A percentile compares a stretch with the other conserved stretches of the same genome.
phyloP scores from a whole-genome alignment of 2,329 filamentous ascomycete species.

The Huntiella savannae region DNA sequence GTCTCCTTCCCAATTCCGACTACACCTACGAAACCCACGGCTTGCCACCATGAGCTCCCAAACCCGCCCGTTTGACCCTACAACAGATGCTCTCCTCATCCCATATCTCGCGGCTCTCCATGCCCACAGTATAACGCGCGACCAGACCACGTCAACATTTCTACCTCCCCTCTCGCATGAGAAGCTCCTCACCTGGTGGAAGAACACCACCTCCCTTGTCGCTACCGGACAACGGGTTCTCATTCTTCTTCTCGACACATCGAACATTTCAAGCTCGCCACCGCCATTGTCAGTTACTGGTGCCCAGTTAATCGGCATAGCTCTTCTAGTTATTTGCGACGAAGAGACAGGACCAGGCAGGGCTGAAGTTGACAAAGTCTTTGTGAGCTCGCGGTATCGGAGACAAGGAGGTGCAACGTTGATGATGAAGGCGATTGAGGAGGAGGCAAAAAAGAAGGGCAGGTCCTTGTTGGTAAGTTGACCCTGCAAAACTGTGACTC shows the following conservation, averaged over 20 bases:
- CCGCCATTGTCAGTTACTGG: slow-evolving; percentile 20
- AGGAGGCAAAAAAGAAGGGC: slow-evolving; percentile 28
- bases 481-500: background rate
- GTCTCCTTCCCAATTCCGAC: background rate
- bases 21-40: background rate
- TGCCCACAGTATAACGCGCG: slow-evolving; percentile 36
- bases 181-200: slow-evolving; percentile 39
- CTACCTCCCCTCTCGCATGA: slow-evolving; percentile 37
- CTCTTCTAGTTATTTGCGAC: slow-evolving; percentile 31
- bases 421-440: slow-evolving; percentile 36
- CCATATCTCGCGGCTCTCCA: slow-evolving; percentile 39
- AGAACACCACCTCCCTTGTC: slow-evolving; percentile 29
- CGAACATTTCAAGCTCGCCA: slow-evolving; percentile 6
- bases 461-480: slow-evolving; percentile 33
- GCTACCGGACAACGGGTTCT: slow-evolving; percentile 28
- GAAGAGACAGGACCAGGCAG: slow-evolving; percentile 38
- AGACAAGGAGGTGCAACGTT: slow-evolving; percentile 30
- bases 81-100: slow-evolving; percentile 30
- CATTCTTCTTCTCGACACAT: slow-evolving; percentile 27
- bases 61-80: slow-evolving; percentile 25
- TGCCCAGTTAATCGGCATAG: slow-evolving; percentile 33
- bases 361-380: slow-evolving; percentile 35
- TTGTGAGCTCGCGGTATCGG: slow-evolving; percentile 33
- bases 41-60: slow-evolving; percentile 11
- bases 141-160: slow-evolving; percentile 37